A percentile compares a stretch with the other conserved stretches of the same genome.
These are phyloP conservation scores for Cyberlindnera bimundalis DNA, from an alignment of 805 yeast genomes.

Conservation along the genomic window DNA sequence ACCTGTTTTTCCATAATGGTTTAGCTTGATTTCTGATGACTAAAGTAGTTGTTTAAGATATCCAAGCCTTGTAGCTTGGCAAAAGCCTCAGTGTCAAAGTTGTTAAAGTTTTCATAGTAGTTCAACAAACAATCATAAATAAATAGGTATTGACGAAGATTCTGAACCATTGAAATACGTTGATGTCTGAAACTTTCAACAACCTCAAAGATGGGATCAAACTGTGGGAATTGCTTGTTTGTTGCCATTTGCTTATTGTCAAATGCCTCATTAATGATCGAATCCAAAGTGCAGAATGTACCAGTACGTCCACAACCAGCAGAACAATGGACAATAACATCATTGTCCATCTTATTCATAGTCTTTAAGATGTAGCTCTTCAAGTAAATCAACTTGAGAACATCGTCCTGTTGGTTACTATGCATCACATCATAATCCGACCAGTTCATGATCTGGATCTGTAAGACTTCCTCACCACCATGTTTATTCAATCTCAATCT, in stretches of 20 bases:
- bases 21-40: not conserved
- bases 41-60: conserved; percentile 17
- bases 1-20: not conserved
- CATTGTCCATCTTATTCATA: conserved; percentile 19
- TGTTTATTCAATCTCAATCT: conserved; percentile 32
- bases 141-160: conserved; percentile 65
- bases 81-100: conserved; percentile 9
- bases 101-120: conserved; percentile 22
- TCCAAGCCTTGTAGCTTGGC: conserved; percentile 15
- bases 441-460: conserved; percentile 80
- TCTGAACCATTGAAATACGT: conserved; percentile 82
- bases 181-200: conserved; percentile 69
- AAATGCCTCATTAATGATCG: conserved; percentile 40
- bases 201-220: conserved; percentile 46
- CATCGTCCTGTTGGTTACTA: conserved; percentile 43
- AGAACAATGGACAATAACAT: conserved; percentile 79
- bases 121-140: conserved; percentile 59
- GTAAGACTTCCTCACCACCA: conserved; percentile 54
- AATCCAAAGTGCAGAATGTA: conserved; percentile 72
- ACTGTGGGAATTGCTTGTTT: conserved; percentile 37
- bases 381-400: conserved; percentile 50
- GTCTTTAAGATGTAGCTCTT: conserved; percentile 39
- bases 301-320: conserved; percentile 99
- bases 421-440: conserved; percentile 71
- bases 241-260: conserved; percentile 1